phyloP scores from a whole-genome alignment of 2,329 filamentous ascomycete species.

The Colletotrichum abscissum region DNA sequence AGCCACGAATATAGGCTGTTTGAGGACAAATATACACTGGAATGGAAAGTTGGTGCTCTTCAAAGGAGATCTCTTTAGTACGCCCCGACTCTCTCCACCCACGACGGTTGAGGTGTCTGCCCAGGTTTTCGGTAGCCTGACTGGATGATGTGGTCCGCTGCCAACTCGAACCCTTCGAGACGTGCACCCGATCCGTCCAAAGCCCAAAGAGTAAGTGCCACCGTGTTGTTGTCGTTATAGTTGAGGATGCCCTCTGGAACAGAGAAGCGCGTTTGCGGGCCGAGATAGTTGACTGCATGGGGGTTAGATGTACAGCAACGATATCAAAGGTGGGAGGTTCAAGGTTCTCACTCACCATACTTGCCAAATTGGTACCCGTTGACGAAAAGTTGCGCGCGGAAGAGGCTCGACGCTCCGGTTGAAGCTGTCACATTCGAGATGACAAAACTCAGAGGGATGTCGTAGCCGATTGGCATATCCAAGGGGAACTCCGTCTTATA shows the following conservation, averaged over 20 bases:
- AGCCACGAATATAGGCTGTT: too few relatives aligned
- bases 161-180: conserved; percentile 42
- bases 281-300: conserved; percentile 66
- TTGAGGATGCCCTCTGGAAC: conserved; percentile 76
- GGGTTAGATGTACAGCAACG: background rate
- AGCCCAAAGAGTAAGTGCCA: conserved; percentile 74
- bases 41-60: background rate
- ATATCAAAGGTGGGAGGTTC: background rate
- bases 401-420: conserved; percentile 42
- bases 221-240: conserved; percentile 72
- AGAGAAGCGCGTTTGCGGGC: conserved; percentile 74
- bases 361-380: conserved; percentile 76
- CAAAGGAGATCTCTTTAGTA: conserved; percentile 47
- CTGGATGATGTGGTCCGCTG: conserved; percentile 52
- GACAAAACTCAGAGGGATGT: conserved; percentile 65
- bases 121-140: background rate
- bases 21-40: background rate
- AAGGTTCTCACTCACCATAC: conserved; percentile 52
- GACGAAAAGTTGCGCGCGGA: conserved; percentile 72
- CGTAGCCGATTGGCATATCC: conserved; percentile 61
- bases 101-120: conserved; percentile 53
- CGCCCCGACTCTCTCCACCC: conserved; percentile 53
- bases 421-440: conserved; percentile 55
- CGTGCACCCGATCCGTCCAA: conserved; percentile 63
- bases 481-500: conserved; percentile 64